A percentile compares a stretch with the other conserved stretches of the same genome.
Conservation (phyloP, 1,284 basidiomycete genomes). For the Ceratorhiza oryzae-sativae region DNA sequence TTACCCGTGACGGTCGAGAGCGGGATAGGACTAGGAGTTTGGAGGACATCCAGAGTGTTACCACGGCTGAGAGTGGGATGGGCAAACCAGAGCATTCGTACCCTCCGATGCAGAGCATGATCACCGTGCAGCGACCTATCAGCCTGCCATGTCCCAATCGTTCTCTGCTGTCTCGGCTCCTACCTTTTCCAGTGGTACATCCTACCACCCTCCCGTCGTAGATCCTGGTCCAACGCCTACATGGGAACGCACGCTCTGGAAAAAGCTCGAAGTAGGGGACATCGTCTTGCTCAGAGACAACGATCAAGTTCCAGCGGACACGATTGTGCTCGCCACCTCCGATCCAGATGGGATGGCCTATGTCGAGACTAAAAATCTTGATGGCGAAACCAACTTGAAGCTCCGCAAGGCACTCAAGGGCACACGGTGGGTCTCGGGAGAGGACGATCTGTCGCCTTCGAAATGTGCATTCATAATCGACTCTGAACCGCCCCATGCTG, state of each 20-base stretch:
- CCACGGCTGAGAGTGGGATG: constrained; percentile 50
- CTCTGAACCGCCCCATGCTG: constrained; percentile 92
- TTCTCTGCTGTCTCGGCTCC: constrained; percentile 43
- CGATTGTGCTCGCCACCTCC: constrained; percentile 87
- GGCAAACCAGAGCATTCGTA: constrained; percentile 50
- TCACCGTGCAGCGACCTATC: neutral
- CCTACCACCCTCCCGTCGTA: constrained; percentile 10
- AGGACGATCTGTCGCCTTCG: constrained; percentile 90
- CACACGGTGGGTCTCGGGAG: constrained; percentile 78
- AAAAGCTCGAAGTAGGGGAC: constrained; percentile 98
- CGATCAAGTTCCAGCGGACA: constrained; percentile 95
- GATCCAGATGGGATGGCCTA: constrained; percentile 85
- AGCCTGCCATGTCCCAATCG: constrained; percentile 27
- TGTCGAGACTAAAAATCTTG: constrained; percentile 93
- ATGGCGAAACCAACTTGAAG: constrained; percentile 98
- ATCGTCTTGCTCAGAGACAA: constrained; percentile 89
- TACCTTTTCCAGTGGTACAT: constrained; percentile 40
- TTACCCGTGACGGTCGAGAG: constrained; percentile 27
- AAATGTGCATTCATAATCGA: constrained; percentile 77
- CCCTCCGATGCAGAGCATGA: constrained; percentile 38
- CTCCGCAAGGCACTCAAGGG: constrained; percentile 79
- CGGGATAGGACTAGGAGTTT: constrained; percentile 49
- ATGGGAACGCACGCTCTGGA: constrained; percentile 98
- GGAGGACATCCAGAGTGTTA: constrained; percentile 72
- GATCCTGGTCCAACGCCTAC: constrained; percentile 45